phyloP scores from a whole-genome alignment of 2,329 filamentous ascomycete genomes.

The Rutstroemia sp. region DNA sequence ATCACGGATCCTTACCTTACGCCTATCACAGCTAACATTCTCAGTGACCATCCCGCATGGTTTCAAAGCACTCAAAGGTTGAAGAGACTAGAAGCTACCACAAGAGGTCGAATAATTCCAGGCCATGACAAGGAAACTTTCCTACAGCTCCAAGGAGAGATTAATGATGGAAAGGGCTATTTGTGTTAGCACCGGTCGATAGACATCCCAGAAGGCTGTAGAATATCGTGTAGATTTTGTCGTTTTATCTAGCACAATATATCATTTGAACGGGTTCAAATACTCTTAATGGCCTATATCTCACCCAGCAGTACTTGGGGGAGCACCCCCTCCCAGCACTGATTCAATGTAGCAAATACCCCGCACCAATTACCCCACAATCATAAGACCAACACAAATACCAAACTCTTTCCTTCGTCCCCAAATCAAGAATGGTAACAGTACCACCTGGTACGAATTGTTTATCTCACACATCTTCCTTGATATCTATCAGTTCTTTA shows the following conservation, averaged over 20 bases:
- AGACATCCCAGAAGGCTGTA: not conserved
- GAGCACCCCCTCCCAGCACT: too few relatives aligned
- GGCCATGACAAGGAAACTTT: constrained; percentile 26
- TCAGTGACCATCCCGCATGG: constrained; percentile 29
- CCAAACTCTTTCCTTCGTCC: too few relatives aligned
- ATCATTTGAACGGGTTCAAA: too few relatives aligned
- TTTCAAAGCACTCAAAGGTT: constrained; percentile 28
- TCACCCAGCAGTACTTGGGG: too few relatives aligned
- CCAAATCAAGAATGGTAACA: too few relatives aligned
- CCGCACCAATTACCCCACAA: too few relatives aligned
- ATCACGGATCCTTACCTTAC: not conserved
- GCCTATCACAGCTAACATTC: not conserved
- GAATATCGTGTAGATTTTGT: not conserved
- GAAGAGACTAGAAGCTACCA: constrained; percentile 27
- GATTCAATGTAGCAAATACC: too few relatives aligned
- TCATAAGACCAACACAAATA: too few relatives aligned
- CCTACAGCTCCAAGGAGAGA: constrained; percentile 22
- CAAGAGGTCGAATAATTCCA: constrained; percentile 22
- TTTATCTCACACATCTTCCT: too few relatives aligned
- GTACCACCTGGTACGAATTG: too few relatives aligned
- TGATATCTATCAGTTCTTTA: too few relatives aligned
- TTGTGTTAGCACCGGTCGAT: not conserved
- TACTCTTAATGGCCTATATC: too few relatives aligned
- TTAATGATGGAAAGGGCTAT: constrained; percentile 16
- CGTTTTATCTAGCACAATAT: not conserved